Percentiles rank a stretch among this genome's conserved stretches.
phyloP scores from a whole-genome alignment of 2,329 filamentous ascomycete species.

The Calonectria pauciramosa region DNA sequence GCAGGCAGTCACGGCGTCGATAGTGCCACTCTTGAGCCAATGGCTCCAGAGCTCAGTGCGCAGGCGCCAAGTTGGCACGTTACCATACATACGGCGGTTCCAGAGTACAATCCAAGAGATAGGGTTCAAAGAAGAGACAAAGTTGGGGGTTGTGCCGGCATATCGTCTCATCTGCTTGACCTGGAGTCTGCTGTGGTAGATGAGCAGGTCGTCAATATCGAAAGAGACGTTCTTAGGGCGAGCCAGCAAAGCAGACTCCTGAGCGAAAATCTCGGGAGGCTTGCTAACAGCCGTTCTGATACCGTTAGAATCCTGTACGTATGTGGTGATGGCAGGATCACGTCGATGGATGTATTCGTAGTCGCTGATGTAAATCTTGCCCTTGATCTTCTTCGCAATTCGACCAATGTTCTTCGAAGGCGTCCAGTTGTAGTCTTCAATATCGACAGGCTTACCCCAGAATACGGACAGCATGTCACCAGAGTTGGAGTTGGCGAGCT shows the following conservation, averaged over 20 bases:
- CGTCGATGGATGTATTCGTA: conserved; percentile 37
- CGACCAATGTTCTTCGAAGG: conserved; percentile 30
- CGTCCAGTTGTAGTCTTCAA: conserved; percentile 35
- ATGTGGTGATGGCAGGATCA: conserved; percentile 28
- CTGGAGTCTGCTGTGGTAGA: conserved; percentile 30
- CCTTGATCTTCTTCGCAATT: conserved; percentile 26
- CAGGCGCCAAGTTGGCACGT: conserved; percentile 34
- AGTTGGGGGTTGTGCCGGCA: conserved; percentile 1
- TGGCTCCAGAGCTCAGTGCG: conserved; percentile 37
- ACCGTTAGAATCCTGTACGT: conserved; percentile 21
- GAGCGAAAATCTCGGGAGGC: conserved; percentile 21
- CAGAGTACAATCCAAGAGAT: conserved; percentile 22
- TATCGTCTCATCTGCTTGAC: conserved; percentile 28
- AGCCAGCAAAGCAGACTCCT: conserved; percentile 13
- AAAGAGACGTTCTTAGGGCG: conserved; percentile 31
- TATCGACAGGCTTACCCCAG: conserved; percentile 35
- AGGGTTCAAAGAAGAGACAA: conserved; percentile 21
- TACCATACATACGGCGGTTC: conserved; percentile 31
- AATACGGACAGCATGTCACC: conserved; percentile 32
- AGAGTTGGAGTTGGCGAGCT: background rate
- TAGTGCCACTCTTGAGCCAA: conserved; percentile 27
- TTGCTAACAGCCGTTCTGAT: conserved; percentile 26
- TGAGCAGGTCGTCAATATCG: conserved; percentile 28
- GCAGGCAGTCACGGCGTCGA: conserved; percentile 34
- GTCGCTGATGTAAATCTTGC: conserved; percentile 27